Conservation (phyloP, 1,139 yeast genomes). For the Ogataea hybrid region DNA sequence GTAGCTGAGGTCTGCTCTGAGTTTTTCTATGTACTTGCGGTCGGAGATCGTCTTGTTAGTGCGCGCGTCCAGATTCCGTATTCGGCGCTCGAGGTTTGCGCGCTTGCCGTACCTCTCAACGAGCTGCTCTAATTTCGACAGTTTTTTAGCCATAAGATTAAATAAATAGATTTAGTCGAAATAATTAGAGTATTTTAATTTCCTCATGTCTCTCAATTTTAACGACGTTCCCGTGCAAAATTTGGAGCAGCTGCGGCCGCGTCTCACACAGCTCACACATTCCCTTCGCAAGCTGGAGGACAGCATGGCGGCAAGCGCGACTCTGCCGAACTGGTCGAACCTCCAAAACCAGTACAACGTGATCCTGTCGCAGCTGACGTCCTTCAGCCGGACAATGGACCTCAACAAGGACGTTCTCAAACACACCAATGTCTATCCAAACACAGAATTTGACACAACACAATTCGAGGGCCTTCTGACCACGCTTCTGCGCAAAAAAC, state of each 20-base stretch:
- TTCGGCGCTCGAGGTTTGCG: conserved; percentile 11
- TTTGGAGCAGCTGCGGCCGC: conserved; percentile 56
- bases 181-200: too few species aligned
- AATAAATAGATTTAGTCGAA: too few species aligned
- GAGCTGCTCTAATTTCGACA: background rate
- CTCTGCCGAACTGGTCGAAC: conserved; percentile 35
- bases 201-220: conserved; percentile 19
- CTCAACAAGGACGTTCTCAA: conserved; percentile 57
- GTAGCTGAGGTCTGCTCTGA: conserved; percentile 12
- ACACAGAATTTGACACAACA: conserved; percentile 79
- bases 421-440: conserved; percentile 75
- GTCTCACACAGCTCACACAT: conserved; percentile 53
- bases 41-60: conserved; percentile 13
- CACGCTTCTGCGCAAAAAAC: conserved; percentile 80
- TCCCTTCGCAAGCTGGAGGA: conserved; percentile 45
- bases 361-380: conserved; percentile 73
- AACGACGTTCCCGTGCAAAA: conserved; percentile 56
- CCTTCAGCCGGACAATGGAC: conserved; percentile 67
- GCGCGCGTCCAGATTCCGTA: conserved; percentile 11
- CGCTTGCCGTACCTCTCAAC: conserved; percentile 4
- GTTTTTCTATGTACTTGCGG: conserved; percentile 14
- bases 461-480: conserved; percentile 81
- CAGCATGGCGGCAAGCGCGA: conserved; percentile 32
- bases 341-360: conserved; percentile 83
- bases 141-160: conserved; percentile 13